Conservation (phyloP, 2,329 filamentous ascomycete species). For the Aphanocladium album region DNA sequence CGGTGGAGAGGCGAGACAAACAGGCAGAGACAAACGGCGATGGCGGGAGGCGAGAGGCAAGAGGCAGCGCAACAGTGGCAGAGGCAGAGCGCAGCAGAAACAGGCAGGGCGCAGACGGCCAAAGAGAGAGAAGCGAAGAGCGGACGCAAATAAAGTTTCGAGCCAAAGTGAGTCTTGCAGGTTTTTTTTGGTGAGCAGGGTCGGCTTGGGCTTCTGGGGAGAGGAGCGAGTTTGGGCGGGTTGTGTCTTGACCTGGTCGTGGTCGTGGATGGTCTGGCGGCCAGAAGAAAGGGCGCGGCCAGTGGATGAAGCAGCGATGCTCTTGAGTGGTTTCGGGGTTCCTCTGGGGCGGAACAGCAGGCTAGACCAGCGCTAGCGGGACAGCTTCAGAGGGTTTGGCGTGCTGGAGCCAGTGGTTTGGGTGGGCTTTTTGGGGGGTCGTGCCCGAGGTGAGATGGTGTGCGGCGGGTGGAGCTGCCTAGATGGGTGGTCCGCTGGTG, state of each 20-base stretch:
- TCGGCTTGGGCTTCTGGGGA: too few relatives aligned
- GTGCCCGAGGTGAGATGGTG: not conserved
- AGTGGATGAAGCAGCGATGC: too few relatives aligned
- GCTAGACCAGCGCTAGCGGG: not conserved
- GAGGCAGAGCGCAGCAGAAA: not conserved
- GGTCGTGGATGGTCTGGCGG: not conserved
- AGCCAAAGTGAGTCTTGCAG: too few relatives aligned
- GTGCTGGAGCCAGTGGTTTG: not conserved
- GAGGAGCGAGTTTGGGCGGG: too few relatives aligned
- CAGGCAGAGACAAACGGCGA: too few relatives aligned
- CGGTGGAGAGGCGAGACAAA: not conserved
- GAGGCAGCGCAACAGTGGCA: not conserved
- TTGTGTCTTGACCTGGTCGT: not conserved
- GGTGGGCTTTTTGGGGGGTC: not conserved
- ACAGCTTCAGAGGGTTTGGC: not conserved
- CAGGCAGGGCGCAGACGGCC: not conserved
- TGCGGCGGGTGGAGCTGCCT: slow-evolving; percentile 8
- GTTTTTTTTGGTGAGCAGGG: too few relatives aligned
- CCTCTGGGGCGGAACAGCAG: too few relatives aligned
- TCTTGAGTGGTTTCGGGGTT: too few relatives aligned
- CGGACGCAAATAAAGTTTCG: too few relatives aligned
- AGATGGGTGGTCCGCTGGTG: slow-evolving; percentile 3
- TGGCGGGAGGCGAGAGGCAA: not conserved
- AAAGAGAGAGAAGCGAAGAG: too few relatives aligned
- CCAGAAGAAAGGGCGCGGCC: not conserved